Evolutionary conservation across 495 filamentous ascomycete genomes (phyloP).

Genomic region (Jackrogersella multiformis): DNA sequence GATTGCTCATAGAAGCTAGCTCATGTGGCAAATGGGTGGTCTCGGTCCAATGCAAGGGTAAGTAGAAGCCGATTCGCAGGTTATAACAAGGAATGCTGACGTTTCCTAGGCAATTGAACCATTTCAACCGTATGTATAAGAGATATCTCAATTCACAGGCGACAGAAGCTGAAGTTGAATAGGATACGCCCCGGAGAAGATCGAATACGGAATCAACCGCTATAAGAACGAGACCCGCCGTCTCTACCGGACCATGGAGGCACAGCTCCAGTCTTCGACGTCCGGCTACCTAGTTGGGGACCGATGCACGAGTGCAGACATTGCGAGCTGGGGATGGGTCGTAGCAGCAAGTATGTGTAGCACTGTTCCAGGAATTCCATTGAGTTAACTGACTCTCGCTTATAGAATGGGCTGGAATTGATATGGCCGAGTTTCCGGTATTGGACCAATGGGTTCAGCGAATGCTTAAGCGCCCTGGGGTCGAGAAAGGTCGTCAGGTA

Average conservation of each 20-base stretch:
- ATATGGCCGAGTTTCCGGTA: constrained; percentile 78
- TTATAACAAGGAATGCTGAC: constrained; percentile 16
- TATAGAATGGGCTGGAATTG: constrained; percentile 73
- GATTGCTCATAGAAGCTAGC: constrained; percentile 35
- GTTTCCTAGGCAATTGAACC: constrained; percentile 71
- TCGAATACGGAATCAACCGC: constrained; percentile 84
- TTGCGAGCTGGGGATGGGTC: constrained; percentile 83
- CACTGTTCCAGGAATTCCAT: neutral
- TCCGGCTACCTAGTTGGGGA: constrained; percentile 82
- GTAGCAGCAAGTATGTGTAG: constrained; percentile 50
- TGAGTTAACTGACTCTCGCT: constrained; percentile 30
- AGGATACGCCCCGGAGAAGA: constrained; percentile 84
- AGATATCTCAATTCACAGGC: neutral
- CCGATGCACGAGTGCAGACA: constrained; percentile 83
- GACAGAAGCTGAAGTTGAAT: constrained; percentile 12
- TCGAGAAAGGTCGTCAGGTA: constrained; percentile 82
- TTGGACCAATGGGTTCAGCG: constrained; percentile 72
- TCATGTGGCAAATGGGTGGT: constrained; percentile 70
- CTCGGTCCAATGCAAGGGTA: constrained; percentile 89
- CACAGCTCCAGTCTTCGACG: constrained; percentile 69
- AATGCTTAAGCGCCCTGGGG: constrained; percentile 70
- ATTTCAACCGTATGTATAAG: constrained; percentile 69
- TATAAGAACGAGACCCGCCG: constrained; percentile 84
- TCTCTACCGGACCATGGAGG: constrained; percentile 81
- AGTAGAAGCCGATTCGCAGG: constrained; percentile 28